phyloP scores from a whole-genome alignment of 208 protist species.

The Jaenimonas drosophilae region DNA sequence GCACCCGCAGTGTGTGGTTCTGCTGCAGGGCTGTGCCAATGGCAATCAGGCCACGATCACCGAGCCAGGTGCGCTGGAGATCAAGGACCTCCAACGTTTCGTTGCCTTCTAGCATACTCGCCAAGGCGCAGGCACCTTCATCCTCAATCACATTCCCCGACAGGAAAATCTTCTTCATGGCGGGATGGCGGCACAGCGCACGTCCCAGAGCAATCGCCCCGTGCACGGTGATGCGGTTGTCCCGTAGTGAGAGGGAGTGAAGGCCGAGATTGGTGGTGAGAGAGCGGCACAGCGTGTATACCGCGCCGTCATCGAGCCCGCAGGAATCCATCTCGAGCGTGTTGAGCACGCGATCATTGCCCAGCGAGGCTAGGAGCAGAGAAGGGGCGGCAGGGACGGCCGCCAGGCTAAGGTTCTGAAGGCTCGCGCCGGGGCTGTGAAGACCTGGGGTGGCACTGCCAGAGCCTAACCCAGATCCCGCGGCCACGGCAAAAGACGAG shows the following conservation, averaged over 20 bases:
- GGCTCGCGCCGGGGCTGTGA: neutral
- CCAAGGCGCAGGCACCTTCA: conserved; percentile 73
- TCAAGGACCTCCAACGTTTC: conserved; percentile 51
- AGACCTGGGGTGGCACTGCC: neutral
- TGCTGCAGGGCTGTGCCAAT: conserved; percentile 71
- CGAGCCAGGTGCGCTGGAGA: conserved; percentile 52
- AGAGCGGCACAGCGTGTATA: conserved; percentile 50
- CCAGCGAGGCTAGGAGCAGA: conserved; percentile 29
- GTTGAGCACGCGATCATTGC: conserved; percentile 37
- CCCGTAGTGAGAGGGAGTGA: conserved; percentile 32
- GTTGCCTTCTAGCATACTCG: conserved; percentile 37
- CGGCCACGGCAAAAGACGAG: neutral
- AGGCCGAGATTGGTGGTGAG: conserved; percentile 43
- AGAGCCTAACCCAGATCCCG: neutral
- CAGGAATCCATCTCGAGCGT: conserved; percentile 47
- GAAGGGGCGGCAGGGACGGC: neutral
- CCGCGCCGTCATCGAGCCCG: conserved; percentile 37
- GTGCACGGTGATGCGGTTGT: conserved; percentile 44
- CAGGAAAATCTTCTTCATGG: conserved; percentile 43
- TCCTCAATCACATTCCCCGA: conserved; percentile 58
- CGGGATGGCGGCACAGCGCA: conserved; percentile 42
- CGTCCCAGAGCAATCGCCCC: conserved; percentile 55
- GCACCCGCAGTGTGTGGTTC: conserved; percentile 49
- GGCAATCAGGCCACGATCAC: conserved; percentile 72
- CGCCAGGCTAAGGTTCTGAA: neutral